Evolutionary conservation across 192 early-diverging fungal genomes (phyloP).

Genomic region (Umbelopsis isabellina): DNA sequence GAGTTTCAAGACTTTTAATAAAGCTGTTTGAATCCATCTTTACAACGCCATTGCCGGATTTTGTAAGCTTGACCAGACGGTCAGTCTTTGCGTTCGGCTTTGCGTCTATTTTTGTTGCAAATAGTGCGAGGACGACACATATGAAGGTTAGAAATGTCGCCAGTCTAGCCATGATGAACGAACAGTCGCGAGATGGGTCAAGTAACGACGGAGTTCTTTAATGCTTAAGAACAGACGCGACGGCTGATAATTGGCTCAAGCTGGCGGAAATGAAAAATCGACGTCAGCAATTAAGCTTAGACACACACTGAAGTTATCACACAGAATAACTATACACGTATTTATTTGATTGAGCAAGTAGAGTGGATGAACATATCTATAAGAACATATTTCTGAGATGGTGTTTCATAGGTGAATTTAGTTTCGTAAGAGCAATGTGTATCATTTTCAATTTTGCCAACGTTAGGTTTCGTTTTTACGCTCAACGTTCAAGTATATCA

Average conservation of each 20-base stretch:
- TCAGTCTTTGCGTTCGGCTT: conserved; percentile 30
- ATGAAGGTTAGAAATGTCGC: conserved; percentile 3
- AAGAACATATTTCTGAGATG: too few species aligned
- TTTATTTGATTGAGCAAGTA: too few species aligned
- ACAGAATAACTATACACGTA: too few species aligned
- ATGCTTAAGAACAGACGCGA: not conserved
- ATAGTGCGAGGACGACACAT: not conserved
- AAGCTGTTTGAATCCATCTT: conserved; percentile 61
- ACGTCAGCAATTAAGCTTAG: too few species aligned
- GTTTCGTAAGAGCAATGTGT: too few species aligned
- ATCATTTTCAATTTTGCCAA: too few species aligned
- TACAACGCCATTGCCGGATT: conserved; percentile 45
- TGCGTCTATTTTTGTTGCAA: conserved; percentile 1
- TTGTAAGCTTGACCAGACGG: conserved; percentile 24
- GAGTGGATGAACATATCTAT: too few species aligned
- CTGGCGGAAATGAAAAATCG: not conserved
- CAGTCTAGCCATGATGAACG: conserved; percentile 13
- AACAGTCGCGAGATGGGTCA: conserved; percentile 18
- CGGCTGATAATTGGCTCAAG: not conserved
- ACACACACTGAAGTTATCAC: too few species aligned
- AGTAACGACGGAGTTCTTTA: conserved; percentile 16
- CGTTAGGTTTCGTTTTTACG: too few species aligned
- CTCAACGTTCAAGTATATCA: too few species aligned
- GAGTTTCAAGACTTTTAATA: conserved; percentile 56
- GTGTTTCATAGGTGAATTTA: too few species aligned